These are phyloP conservation scores for Arxiozyma slooffiae DNA, from an alignment of 1,139 yeast species.

Conservation along the genomic window DNA sequence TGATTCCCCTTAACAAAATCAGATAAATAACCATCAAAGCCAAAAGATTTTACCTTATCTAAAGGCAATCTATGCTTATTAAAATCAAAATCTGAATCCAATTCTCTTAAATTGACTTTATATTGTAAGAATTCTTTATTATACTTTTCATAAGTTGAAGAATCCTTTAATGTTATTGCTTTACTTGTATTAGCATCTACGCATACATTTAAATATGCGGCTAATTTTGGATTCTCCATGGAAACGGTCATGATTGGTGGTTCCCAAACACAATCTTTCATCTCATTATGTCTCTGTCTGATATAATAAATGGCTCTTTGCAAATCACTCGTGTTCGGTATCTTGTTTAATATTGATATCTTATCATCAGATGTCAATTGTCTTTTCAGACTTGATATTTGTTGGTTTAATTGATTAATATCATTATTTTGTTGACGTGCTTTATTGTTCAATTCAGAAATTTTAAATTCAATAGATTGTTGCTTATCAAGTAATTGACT, in stretches of 20 bases:
- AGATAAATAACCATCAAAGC: slow-evolving; percentile 71
- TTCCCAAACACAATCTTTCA: slow-evolving; percentile 44
- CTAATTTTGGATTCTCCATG: slow-evolving; percentile 41
- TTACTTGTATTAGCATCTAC: slow-evolving; percentile 46
- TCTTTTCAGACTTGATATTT: slow-evolving; percentile 18
- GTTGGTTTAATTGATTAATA: slow-evolving; percentile 12
- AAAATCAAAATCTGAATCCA: slow-evolving; percentile 20
- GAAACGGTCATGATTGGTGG: slow-evolving; percentile 69
- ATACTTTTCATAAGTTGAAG: slow-evolving; percentile 39
- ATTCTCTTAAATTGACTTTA: slow-evolving; percentile 41
- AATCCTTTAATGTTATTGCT: slow-evolving; percentile 42
- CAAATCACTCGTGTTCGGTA: slow-evolving; percentile 27
- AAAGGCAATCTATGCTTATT: slow-evolving; percentile 20
- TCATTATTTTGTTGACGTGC: slow-evolving; percentile 14
- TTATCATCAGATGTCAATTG: slow-evolving; percentile 44
- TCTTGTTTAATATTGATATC: slow-evolving; percentile 36
- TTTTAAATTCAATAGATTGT: slow-evolving; percentile 6
- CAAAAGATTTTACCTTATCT: slow-evolving; percentile 37
- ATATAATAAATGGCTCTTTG: slow-evolving; percentile 36
- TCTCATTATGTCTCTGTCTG: slow-evolving; percentile 28
- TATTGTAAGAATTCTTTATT: slow-evolving; percentile 34
- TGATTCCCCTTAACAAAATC: slow-evolving; percentile 70
- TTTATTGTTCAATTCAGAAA: slow-evolving; percentile 14
- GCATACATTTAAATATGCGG: slow-evolving; percentile 48
- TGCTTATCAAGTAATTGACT: slow-evolving; percentile 13